Base-by-base conservation (phyloP, 169 alveolate genomes). In the Neospora caninum region DNA sequence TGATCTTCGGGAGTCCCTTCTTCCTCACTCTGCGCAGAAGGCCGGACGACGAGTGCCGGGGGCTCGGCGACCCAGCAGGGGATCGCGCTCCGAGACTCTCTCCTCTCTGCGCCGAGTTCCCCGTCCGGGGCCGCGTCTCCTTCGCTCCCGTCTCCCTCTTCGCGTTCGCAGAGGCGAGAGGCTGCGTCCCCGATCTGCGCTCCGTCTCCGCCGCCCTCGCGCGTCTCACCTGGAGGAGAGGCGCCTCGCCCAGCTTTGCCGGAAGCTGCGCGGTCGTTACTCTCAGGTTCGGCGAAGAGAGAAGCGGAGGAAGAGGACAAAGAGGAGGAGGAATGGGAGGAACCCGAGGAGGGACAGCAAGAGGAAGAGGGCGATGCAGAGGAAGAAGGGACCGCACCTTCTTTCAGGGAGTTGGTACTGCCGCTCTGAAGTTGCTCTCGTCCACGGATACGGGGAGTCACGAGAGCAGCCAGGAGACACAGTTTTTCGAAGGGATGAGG, bases 401-500 rank as follows among this genome's bases (percentile, higher is more conserved):
- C 27, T 53, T 18, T 53, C 64, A 18, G 64, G 64, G 73, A 64
- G 73, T 29, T 9, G n/a, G 31, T 16, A 29, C 31, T 22, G 16
- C 73, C 73, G 31, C 31, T 38, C 4, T 29, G 45, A 43, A 16
- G 22, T 10, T 13, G 86, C 45, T 78, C 43, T n/a, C 31, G 86
- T 34, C 34, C 34, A 10, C 7, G 82, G 4, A 78, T 18, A 20
- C 86, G 86, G 13, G 86, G 86, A n/a, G 86, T 78, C 20, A 78
- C 86, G 45, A 78, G 86, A n/a, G 86, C 86, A n/a, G 86, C 45
- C 43, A 78, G 45, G 45, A 78, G 86, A 38, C 86, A 78, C 10
- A 78, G 86, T n/a, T 78, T 78, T 25, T 78, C 43, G 4, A 25
- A n/a, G 20, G 86, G 13, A 2, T n/a, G 86, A 6, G 86, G 86